Evolutionary conservation across 2,329 filamentous ascomycete species (phyloP).

Genomic region (Pestalotiopsis sp.): DNA sequence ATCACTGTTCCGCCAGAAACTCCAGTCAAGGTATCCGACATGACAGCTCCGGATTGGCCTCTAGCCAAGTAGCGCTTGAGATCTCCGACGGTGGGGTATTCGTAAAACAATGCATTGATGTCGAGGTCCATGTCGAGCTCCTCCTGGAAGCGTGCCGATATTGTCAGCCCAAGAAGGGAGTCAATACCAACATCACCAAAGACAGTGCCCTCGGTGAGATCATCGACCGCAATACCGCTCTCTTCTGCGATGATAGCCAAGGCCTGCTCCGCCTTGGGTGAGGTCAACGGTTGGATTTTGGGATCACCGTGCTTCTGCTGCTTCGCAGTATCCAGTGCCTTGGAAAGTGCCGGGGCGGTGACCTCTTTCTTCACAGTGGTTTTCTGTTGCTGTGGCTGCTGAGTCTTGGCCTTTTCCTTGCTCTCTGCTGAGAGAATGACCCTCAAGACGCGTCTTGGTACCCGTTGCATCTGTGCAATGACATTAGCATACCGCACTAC

Average conservation of each 20-base stretch:
- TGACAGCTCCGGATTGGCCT: background rate
- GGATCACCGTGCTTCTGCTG: background rate
- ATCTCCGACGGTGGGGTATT: slow-evolving; percentile 28
- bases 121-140: slow-evolving; percentile 32
- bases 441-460: background rate
- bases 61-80: slow-evolving; percentile 17
- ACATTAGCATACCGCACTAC: background rate
- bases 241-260: slow-evolving; percentile 32
- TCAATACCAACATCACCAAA: slow-evolving; percentile 38
- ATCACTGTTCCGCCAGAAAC: background rate
- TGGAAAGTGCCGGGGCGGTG: background rate
- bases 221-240: slow-evolving; percentile 22
- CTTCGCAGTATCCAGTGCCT: background rate
- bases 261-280: slow-evolving; percentile 5
- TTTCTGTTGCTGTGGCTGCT: background rate
- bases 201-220: slow-evolving; percentile 24
- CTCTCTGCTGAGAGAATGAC: background rate
- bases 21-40: background rate
- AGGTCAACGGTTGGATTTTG: background rate
- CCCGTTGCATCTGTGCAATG: background rate
- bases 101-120: slow-evolving; percentile 27
- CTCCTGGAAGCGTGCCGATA: slow-evolving; percentile 33
- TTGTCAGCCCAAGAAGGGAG: slow-evolving; percentile 34
- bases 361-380: background rate
- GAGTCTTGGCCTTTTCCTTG: background rate